A percentile compares a stretch with the other conserved stretches of the same genome.
Evolutionary conservation across 768 basidiomycete species (phyloP).

Genomic region (Pulveroboletus frians): DNA sequence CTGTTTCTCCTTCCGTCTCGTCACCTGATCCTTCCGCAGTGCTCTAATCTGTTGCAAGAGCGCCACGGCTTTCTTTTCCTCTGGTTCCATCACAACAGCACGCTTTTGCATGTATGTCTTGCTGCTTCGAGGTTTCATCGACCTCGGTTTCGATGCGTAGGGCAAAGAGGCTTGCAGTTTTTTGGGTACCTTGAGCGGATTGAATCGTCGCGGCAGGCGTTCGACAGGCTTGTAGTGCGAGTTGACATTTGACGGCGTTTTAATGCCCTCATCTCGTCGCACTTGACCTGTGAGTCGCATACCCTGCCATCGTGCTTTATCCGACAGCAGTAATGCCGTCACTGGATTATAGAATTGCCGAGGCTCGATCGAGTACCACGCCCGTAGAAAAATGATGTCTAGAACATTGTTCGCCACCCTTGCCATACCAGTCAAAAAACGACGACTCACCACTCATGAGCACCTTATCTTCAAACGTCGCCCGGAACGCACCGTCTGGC

Average conservation of each 20-base stretch:
- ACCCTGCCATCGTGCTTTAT: slow-evolving; percentile 82
- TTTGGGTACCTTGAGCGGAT: slow-evolving; percentile 80
- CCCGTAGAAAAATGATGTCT: slow-evolving; percentile 94
- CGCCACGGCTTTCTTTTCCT: slow-evolving; percentile 89
- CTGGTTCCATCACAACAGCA: slow-evolving; percentile 91
- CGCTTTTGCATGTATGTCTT: slow-evolving; percentile 92
- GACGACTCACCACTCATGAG: slow-evolving; percentile 80
- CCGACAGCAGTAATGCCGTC: slow-evolving; percentile 78
- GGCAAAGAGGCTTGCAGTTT: slow-evolving; percentile 89
- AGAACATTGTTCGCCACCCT: neutral
- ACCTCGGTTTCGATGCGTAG: slow-evolving; percentile 87
- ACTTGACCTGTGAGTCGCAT: slow-evolving; percentile 97
- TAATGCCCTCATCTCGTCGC: slow-evolving; percentile 76
- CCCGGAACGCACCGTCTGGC: slow-evolving; percentile 92
- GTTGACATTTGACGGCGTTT: slow-evolving; percentile 75
- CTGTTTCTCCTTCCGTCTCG: slow-evolving; percentile 79
- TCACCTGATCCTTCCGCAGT: slow-evolving; percentile 82
- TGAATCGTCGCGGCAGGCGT: slow-evolving; percentile 80
- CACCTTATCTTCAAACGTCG: slow-evolving; percentile 97
- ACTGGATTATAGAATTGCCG: slow-evolving; percentile 96
- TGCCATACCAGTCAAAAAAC: neutral
- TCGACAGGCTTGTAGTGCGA: slow-evolving; percentile 86
- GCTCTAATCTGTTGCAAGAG: slow-evolving; percentile 92
- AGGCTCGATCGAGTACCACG: slow-evolving; percentile 95
- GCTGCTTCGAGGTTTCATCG: slow-evolving; percentile 65